These are phyloP conservation scores for Clavariopsis aquatica DNA, from an alignment of 495 filamentous ascomycete genomes.

Conservation along the genomic window DNA sequence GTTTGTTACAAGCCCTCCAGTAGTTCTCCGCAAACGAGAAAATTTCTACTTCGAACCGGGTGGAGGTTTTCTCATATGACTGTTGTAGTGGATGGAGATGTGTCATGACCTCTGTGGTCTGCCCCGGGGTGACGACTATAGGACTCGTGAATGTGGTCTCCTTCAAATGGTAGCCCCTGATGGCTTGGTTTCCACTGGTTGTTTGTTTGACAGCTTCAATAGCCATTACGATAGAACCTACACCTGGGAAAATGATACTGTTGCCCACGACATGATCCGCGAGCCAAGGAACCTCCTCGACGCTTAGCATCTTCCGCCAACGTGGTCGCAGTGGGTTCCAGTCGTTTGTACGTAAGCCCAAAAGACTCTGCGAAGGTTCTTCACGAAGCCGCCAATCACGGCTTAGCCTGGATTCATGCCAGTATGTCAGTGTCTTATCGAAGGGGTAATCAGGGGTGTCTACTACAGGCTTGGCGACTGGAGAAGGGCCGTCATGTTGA, in stretches of 20 bases:
- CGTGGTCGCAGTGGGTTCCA: not conserved
- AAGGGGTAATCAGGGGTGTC: constrained; percentile 13
- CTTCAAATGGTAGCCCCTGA: not conserved
- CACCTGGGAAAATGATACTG: not conserved
- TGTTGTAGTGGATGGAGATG: not conserved
- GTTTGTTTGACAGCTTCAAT: constrained; percentile 9
- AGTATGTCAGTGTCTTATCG: constrained; percentile 5
- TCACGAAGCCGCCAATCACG: not conserved
- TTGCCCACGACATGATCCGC: constrained; percentile 1
- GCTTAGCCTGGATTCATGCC: constrained; percentile 19
- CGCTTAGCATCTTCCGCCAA: not conserved
- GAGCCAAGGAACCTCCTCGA: not conserved
- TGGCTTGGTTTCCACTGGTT: too few relatives aligned
- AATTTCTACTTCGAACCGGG: not conserved
- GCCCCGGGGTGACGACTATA: not conserved
- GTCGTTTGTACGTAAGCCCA: not conserved
- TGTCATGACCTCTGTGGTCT: not conserved
- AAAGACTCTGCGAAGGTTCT: not conserved
- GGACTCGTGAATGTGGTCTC: constrained; percentile 8
- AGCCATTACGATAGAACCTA: not conserved
- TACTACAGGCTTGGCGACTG: not conserved
- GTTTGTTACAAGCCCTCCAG: not conserved
- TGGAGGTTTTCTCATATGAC: constrained; percentile 2
- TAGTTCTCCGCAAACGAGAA: not conserved
- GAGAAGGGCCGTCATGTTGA: too few relatives aligned